phyloP scores from a whole-genome alignment of 129 eudicot species.

The Apium graveolens region DNA sequence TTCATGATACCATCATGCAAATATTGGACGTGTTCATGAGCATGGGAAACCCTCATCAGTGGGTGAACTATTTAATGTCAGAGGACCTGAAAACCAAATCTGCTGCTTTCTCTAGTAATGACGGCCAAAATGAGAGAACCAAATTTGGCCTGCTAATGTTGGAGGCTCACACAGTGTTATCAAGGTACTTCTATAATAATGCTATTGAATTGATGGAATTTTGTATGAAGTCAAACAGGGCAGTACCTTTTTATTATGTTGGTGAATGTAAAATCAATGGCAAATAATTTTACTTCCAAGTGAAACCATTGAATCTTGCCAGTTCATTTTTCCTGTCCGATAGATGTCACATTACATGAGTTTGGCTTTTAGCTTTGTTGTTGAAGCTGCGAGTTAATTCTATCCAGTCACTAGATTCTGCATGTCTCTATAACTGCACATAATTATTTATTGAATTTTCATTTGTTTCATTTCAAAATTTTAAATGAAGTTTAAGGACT shows the following conservation, averaged over 20 bases:
- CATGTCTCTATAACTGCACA: background rate
- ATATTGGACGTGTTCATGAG: constrained; percentile 76
- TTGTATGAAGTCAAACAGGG: background rate
- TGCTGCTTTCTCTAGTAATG: constrained; percentile 29
- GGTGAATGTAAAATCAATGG: background rate
- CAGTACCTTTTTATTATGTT: background rate
- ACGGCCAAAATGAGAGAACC: constrained; percentile 22
- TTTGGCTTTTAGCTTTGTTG: background rate
- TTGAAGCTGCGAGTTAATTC: background rate
- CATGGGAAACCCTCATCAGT: constrained; percentile 63
- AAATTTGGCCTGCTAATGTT: constrained; percentile 68
- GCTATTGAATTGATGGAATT: background rate
- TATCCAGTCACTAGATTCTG: background rate
- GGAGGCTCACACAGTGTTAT: constrained; percentile 69
- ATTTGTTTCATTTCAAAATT: background rate
- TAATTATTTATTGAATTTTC: background rate
- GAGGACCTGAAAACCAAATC: constrained; percentile 41
- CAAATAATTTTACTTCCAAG: background rate
- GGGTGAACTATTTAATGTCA: constrained; percentile 85
- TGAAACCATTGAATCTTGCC: background rate
- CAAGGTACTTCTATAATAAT: constrained; percentile 43
- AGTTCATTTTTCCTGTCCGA: background rate
- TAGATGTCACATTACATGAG: background rate
- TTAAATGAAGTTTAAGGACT: background rate
- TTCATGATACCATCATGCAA: constrained; percentile 62